A percentile compares a stretch with the other conserved stretches of the same genome.
These are phyloP conservation scores for Leucocoprinus sp. DNA, from an alignment of 768 basidiomycete genomes.

Conservation along the genomic window DNA sequence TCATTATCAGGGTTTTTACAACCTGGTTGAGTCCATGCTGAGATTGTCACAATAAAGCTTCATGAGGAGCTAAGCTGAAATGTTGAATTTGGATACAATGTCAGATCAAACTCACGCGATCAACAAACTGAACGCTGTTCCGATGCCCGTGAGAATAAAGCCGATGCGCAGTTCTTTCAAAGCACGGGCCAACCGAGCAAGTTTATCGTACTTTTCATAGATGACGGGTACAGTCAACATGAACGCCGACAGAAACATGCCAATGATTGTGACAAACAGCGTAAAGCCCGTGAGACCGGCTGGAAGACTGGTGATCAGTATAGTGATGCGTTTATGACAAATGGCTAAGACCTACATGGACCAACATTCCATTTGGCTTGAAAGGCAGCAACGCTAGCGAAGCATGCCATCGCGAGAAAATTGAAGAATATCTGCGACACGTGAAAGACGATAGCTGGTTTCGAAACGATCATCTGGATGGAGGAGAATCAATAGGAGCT, in stretches of 20 bases:
- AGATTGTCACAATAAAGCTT: conserved; percentile 71
- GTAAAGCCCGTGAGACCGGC: conserved; percentile 86
- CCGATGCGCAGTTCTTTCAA: conserved; percentile 76
- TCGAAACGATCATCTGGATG: conserved; percentile 77
- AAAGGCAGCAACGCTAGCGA: conserved; percentile 82
- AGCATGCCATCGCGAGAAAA: conserved; percentile 88
- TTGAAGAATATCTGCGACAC: conserved; percentile 83
- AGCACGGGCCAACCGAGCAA: conserved; percentile 68
- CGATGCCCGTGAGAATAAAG: conserved; percentile 74
- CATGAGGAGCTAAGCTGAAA: conserved; percentile 1
- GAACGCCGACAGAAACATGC: conserved; percentile 67
- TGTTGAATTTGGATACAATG: conserved; percentile 6
- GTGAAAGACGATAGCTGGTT: conserved; percentile 72
- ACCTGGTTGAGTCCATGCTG: conserved; percentile 82
- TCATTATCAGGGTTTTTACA: conserved; percentile 83
- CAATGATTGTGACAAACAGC: conserved; percentile 66
- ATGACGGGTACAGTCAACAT: conserved; percentile 71
- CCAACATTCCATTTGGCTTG: conserved; percentile 80
- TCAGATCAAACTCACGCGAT: conserved; percentile 53
- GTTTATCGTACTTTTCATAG: conserved; percentile 81
- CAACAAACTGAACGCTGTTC: conserved; percentile 57
- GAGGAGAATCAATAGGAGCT: conserved; percentile 11
- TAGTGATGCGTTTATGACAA: conserved; percentile 3
- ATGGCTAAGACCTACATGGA: conserved; percentile 56
- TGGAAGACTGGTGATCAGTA: conserved; percentile 24